Evolutionary conservation across 768 basidiomycete genomes (phyloP), one percentile per base, ranked within the genome.

Genomic region (Suillus brevipes): DNA sequence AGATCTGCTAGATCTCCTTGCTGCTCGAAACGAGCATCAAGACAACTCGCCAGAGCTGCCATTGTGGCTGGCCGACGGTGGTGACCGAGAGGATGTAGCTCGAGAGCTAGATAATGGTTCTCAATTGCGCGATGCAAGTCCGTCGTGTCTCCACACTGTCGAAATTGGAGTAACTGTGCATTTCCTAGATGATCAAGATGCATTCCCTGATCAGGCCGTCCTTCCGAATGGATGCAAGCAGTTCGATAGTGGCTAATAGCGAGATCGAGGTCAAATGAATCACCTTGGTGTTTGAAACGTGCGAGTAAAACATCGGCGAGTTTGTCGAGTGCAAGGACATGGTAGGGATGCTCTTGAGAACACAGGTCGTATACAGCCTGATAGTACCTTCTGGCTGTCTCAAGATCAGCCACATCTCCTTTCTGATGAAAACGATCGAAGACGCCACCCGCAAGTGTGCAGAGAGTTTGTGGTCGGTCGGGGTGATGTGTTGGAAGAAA

Each of bases 41-140:
- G 55, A 56, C 73, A 73, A 25, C 37, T 45, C 14, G 71, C 74
- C 0, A 75, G 56, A 34, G 74, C 66, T 28, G 72, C 64, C 3
- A 72, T 70, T 1, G 70, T 68, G 36, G 62, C n/a, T 55, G 68
- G 28, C 7, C 70, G 73, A 20, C 64, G 63, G 16, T 62, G 20
- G 37, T 64, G 61, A 50, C 68, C 64, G 25, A 40, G 23, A 20
- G 68, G 62, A 53, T 70, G 67, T 53, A 67, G 65, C n/a, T 65
- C 60, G 61, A 75, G 52, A 12, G 74, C 73, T 31, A 70, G 60
- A 23, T 55, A 64, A 47, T 69, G 67, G 31, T 72, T 71, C 52
- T 73, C 68, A 60, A 75, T 75, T 31, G 74, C 75, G 47, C 69
- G 69, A 42, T 76, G 68, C 9, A 75, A 68, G 59, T 76, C 68